phyloP scores from a whole-genome alignment of 192 early-diverging fungal species.

The Linnemannia exigua region DNA sequence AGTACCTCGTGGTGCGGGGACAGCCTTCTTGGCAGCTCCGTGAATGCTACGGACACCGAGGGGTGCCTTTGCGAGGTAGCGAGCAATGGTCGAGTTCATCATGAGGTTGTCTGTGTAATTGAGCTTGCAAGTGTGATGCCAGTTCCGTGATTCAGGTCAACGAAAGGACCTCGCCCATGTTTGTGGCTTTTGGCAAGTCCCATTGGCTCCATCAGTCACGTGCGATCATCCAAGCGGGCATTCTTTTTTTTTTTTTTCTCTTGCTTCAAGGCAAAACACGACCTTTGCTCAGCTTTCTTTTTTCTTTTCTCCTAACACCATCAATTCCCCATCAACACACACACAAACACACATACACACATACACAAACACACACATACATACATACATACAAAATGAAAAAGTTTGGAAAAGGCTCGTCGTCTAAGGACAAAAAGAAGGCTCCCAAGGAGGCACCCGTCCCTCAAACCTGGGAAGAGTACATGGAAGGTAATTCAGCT shows the following conservation, averaged over 20 bases:
- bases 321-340: neutral
- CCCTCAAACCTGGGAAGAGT: slow-evolving; percentile 69
- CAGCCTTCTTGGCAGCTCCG: slow-evolving; percentile 37
- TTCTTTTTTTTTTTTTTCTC: neutral
- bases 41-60: slow-evolving; percentile 30
- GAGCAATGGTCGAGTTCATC: slow-evolving; percentile 39
- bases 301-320: neutral
- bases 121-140: neutral
- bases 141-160: neutral
- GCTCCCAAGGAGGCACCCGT: slow-evolving; percentile 48
- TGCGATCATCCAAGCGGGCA: neutral
- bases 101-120: neutral
- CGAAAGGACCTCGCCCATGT: neutral
- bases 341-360: neutral
- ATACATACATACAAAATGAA: slow-evolving; percentile 21
- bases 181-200: neutral
- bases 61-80: slow-evolving; percentile 33
- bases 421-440: slow-evolving; percentile 54
- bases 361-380: no score
- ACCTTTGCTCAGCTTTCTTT: slow-evolving; percentile 14
- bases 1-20: slow-evolving; percentile 51
- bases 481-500: slow-evolving; percentile 63
- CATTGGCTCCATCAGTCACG: neutral
- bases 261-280: neutral
- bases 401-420: slow-evolving; percentile 30